Base-by-base conservation (phyloP, 225 moss, liverwort and hornwort genomes). In the Rhytidiadelphus loreus region DNA sequence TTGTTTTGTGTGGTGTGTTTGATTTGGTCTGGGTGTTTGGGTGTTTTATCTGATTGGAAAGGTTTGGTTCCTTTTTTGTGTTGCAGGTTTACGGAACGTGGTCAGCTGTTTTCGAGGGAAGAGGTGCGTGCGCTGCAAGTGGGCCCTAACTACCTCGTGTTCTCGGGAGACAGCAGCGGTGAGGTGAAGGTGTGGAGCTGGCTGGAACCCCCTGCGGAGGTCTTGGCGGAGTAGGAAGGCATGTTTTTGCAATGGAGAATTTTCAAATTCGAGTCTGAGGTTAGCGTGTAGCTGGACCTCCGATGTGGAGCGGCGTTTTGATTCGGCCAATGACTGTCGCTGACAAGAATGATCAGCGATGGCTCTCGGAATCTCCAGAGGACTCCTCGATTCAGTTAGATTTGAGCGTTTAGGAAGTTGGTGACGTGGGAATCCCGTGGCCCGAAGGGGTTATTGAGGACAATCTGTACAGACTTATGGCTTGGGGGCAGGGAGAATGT, bases 91-190 rank as follows among this genome's bases (percentile, higher is more conserved):
- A 87, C 72, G 50, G 95, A 95, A 72, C 92, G 95, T 15, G 95
- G 95, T 52, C 93, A 92, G 88, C 87, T 95, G 35, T 95, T 92
- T 91, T 95, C 95, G n/a, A 88, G 88, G 80, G 95, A 95, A 83
- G 95, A 95, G 88, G 95, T 95, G 90, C 95, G 95, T 13, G 93
- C 95, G 22, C 87, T 95, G 84, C 94, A 94, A 90, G 90, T 88
- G 77, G 94, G 94, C 37, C 90, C 91, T 4, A 92, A 90, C 82
- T 58, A 81, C 75, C 87, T 94, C 4, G 21, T 94, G 77, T 94
- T 94, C 53, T 89, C 94, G 43, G 94, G 94, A 68, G 94, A 94
- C 91, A 94, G 90, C 89, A 89, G 87, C 74, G 94, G 94, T 15
- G 92, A 91, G 52, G 91, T 94, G 78, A 94, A 92, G 91, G 94